Evolutionary conservation across 2,329 filamentous ascomycete genomes (phyloP), one percentile per base, ranked within the genome.

Genomic region (Hypomyces rosellus): DNA sequence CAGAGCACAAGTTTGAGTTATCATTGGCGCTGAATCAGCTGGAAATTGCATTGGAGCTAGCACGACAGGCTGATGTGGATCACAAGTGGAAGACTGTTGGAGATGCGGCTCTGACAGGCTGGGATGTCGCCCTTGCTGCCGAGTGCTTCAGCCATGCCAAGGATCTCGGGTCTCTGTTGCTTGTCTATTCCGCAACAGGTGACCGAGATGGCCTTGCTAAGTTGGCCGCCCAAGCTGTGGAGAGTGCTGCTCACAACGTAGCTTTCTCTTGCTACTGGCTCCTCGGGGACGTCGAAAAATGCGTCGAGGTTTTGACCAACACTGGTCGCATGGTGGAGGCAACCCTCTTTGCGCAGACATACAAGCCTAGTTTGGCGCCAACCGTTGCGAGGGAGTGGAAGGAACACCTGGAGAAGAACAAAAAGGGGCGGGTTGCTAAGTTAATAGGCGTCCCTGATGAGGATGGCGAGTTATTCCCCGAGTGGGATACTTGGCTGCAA

Each of bases 1-100:
- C 88, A 0, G 93, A 99, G 71, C 93, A 99, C 73, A 93, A 95
- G 65, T 97, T 99, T 62, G 93, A 99, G 54, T 80, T 99, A 18
- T 86, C 93, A 0, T 76, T 99, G 33, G 80, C 83, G 3, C 77
- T 99, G 40, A 89, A 86, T 61, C 86, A 93, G 56, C 81, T 97
- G 13, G 81, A 91, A 38, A 88, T 92, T 62, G 92, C 92, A 1
- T 78, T 96, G 3, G 84, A 90, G 53, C 82, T 97, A 46, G 92
- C 93, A 6, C 80, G 84, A 38, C 78, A 87, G 66, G 87, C 89
- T 11, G 86, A 96, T 56, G 88, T 84, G 1, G 93, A 97, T 67
- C 92, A 97, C 72, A 96, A 96, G 72, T 99, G 93, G 93, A 97
- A 97, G 78, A 91, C 84, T 3, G 89, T 99, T 4, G 93, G 93